Evolutionary conservation across 2,329 filamentous ascomycete genomes (phyloP), one percentile per base, ranked within the genome.

Genomic region (Pseudogymnoascus sp.): DNA sequence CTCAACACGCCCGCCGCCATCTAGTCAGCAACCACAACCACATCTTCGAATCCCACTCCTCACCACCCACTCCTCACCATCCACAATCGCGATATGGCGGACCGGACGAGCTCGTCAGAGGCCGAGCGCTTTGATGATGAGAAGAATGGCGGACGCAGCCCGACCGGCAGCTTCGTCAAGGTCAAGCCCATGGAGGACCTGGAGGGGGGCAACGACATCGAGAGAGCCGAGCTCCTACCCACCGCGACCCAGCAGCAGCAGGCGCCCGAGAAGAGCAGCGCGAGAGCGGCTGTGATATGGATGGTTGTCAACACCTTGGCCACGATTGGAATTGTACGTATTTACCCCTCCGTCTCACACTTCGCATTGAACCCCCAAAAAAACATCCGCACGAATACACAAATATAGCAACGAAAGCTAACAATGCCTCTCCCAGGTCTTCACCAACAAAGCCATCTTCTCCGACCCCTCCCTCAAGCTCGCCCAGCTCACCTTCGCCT

Each of bases 401-500:
- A 21, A 21, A 21, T 21, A 21, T 2, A 21, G 3, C 21, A 21
- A 21, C 21, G 21, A 25, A 18, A 31, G 14, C 60, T 61, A 60
- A 56, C 31, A 47, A 25, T 63, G 16, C 31, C 38, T 16, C 62
- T 23, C 23, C 35, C 63, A 86, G 84, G 84, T 89, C 70, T 88
- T 88, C 71, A 85, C 84, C 44, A 89, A 89, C 76, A 89, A 89
- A 74, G 81, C 81, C 66, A 87, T 89, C 73, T 89, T 89, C 76
- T 82, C 82, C 23, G 82, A 87, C 65, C 81, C 82, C 14, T 80
- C 79, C 12, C 78, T 87, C 70, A 84, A 84, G 70, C 78, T 84
- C 31, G 81, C 79, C 65, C 86, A 89, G 73, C 80, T 88, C 60
- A 82, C 82, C 37, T 89, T 89, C 69, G 86, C 86, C 59, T 78